Conservation (phyloP, 345 rosid genomes). For the Barbarea vulgaris region DNA sequence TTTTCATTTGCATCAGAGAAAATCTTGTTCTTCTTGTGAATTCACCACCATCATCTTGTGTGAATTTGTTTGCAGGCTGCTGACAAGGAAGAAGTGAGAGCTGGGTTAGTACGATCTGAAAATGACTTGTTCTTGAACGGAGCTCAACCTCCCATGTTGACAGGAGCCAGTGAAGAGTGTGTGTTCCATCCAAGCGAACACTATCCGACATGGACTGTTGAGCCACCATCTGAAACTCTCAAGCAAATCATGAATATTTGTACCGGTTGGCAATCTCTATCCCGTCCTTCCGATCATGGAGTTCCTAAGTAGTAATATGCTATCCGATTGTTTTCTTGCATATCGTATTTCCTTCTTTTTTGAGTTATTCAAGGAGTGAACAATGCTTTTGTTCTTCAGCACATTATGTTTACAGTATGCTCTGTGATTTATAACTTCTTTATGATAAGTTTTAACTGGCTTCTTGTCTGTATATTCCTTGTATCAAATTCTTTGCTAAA, state of each 20-base stretch:
- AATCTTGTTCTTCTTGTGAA: slow-evolving; percentile 3
- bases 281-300: slow-evolving; percentile 46
- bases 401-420: slow-evolving; percentile 20
- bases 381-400: slow-evolving; percentile 17
- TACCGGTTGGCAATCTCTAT: slow-evolving; percentile 67
- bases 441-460: slow-evolving; percentile 20
- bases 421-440: slow-evolving; percentile 3
- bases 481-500: neutral
- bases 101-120: slow-evolving; percentile 64
- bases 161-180: slow-evolving; percentile 44
- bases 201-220: slow-evolving; percentile 63
- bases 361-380: neutral
- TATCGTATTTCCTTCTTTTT: neutral
- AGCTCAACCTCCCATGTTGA: slow-evolving; percentile 51
- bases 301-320: slow-evolving; percentile 32
- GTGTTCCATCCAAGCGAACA: slow-evolving; percentile 62
- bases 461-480: slow-evolving; percentile 10
- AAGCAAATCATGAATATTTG: slow-evolving; percentile 56
- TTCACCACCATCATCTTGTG: slow-evolving; percentile 8
- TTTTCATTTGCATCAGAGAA: slow-evolving; percentile 19
- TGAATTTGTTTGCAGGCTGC: slow-evolving; percentile 49
- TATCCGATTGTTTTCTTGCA: slow-evolving; percentile 2
- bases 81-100: slow-evolving; percentile 54
- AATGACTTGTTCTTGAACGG: slow-evolving; percentile 64
- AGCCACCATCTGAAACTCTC: slow-evolving; percentile 58